Evolutionary conservation across 2,329 filamentous ascomycete genomes (phyloP).

Genomic region (Paecilomyces variotii): DNA sequence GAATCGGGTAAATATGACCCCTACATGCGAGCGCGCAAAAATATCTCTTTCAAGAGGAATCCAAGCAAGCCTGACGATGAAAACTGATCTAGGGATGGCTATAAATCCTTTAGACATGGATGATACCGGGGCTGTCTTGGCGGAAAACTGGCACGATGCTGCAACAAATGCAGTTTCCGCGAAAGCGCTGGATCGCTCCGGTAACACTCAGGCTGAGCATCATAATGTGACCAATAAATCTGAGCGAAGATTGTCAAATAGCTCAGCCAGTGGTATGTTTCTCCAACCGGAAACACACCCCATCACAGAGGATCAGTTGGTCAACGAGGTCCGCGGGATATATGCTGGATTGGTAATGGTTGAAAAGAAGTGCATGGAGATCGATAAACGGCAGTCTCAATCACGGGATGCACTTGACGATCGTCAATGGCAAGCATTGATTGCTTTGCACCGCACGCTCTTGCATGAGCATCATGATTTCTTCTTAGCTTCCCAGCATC

Average conservation of each 20-base stretch:
- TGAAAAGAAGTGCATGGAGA: slow-evolving; percentile 78
- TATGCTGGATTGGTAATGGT: slow-evolving; percentile 80
- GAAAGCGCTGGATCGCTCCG: background rate
- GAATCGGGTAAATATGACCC: background rate
- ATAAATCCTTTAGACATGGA: background rate
- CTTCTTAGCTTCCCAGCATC: slow-evolving; percentile 81
- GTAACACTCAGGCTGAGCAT: background rate
- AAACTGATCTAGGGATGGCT: background rate
- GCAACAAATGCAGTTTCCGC: background rate
- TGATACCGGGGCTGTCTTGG: background rate
- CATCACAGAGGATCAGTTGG: slow-evolving; percentile 70
- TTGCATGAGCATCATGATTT: slow-evolving; percentile 80
- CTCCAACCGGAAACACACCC: slow-evolving; percentile 56
- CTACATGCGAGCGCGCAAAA: background rate
- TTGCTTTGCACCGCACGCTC: slow-evolving; percentile 71
- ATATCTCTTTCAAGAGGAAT: background rate
- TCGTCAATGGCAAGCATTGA: slow-evolving; percentile 78
- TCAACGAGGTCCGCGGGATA: slow-evolving; percentile 57
- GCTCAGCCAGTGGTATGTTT: slow-evolving; percentile 25
- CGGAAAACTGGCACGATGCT: background rate
- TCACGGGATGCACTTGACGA: slow-evolving; percentile 46
- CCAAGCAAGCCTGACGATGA: background rate
- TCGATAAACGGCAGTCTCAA: slow-evolving; percentile 57
- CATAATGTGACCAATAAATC: background rate
- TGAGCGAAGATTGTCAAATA: background rate